Conservation (phyloP, 2,329 filamentous ascomycete genomes). For the Parastagonospora nodorum region DNA sequence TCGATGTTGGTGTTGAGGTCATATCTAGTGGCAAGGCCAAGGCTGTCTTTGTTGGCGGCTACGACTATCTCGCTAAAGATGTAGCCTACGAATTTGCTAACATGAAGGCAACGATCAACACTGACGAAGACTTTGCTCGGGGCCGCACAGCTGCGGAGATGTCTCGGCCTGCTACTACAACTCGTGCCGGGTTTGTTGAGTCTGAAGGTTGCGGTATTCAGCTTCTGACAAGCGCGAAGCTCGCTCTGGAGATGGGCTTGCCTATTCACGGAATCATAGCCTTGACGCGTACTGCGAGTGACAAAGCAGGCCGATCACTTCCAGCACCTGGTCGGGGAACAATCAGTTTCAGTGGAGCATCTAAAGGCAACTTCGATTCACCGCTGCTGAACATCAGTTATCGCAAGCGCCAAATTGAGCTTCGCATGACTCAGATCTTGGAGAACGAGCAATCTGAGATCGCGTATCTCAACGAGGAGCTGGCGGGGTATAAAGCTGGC, state of each 20-base stretch:
- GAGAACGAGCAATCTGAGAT: constrained; percentile 96
- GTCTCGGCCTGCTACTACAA: constrained; percentile 96
- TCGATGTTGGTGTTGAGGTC: constrained; percentile 97
- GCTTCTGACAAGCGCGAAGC: constrained; percentile 94
- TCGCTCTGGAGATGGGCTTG: constrained; percentile 97
- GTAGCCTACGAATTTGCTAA: constrained; percentile 99
- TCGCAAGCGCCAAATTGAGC: constrained; percentile 90
- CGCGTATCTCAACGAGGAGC: constrained; percentile 89
- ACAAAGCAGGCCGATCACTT: constrained; percentile 99
- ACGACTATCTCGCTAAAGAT: constrained; percentile 99
- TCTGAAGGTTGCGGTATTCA: constrained; percentile 98
- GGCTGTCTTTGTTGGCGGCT: constrained; percentile 96
- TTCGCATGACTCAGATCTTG: constrained; percentile 91
- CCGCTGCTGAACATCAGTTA: constrained; percentile 97
- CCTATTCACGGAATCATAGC: constrained; percentile 95
- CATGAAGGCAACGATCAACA: constrained; percentile 99
- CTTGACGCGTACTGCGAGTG: constrained; percentile 92
- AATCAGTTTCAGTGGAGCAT: constrained; percentile 85
- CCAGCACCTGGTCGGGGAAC: constrained; percentile 97
- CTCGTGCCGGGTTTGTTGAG: constrained; percentile 98
- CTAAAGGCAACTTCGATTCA: constrained; percentile 80
- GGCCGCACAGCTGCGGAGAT: constrained; percentile 95
- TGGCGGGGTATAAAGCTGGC: constrained; percentile 80
- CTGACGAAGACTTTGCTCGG: constrained; percentile 92
- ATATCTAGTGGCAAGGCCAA: constrained; percentile 98